Percentiles rank a stretch among this genome's conserved stretches.
Conservation (phyloP, 2,329 filamentous ascomycete genomes). For the Microcyclosporella mali region DNA sequence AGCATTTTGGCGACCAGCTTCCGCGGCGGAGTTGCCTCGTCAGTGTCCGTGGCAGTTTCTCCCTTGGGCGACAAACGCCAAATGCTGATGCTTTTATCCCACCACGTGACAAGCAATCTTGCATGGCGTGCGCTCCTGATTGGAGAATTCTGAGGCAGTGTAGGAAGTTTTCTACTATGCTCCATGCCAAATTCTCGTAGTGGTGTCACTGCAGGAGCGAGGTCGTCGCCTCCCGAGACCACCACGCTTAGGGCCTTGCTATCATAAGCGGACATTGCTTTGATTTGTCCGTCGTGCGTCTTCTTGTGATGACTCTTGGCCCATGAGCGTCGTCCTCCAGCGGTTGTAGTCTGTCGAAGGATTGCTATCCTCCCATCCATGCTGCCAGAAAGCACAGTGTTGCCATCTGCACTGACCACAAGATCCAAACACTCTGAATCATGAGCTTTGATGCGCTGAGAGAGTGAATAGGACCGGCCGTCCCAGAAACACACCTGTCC, state of each 20-base stretch:
- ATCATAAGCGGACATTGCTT: slow-evolving; percentile 87
- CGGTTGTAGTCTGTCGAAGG: slow-evolving; percentile 59
- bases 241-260: slow-evolving; percentile 71
- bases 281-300: slow-evolving; percentile 91
- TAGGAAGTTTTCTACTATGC: slow-evolving; percentile 74
- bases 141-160: slow-evolving; percentile 71
- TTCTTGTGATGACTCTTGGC: slow-evolving; percentile 76
- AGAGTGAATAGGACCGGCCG: slow-evolving; percentile 81
- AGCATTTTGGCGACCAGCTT: slow-evolving; percentile 33
- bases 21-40: slow-evolving; percentile 19
- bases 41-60: slow-evolving; percentile 21
- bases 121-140: slow-evolving; percentile 66
- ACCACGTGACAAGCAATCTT: slow-evolving; percentile 81
- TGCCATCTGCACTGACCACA: slow-evolving; percentile 73
- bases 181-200: slow-evolving; percentile 71
- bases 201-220: slow-evolving; percentile 73
- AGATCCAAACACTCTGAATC: slow-evolving; percentile 86
- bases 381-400: slow-evolving; percentile 78
- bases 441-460: slow-evolving; percentile 79
- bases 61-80: slow-evolving; percentile 58
- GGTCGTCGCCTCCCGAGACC: slow-evolving; percentile 85
- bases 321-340: slow-evolving; percentile 58
- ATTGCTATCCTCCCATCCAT: slow-evolving; percentile 84
- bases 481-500: slow-evolving; percentile 93
- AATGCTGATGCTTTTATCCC: slow-evolving; percentile 79